These are phyloP conservation scores for Geotrichum restrictum DNA, from an alignment of 1,139 yeast genomes.

Conservation along the genomic window DNA sequence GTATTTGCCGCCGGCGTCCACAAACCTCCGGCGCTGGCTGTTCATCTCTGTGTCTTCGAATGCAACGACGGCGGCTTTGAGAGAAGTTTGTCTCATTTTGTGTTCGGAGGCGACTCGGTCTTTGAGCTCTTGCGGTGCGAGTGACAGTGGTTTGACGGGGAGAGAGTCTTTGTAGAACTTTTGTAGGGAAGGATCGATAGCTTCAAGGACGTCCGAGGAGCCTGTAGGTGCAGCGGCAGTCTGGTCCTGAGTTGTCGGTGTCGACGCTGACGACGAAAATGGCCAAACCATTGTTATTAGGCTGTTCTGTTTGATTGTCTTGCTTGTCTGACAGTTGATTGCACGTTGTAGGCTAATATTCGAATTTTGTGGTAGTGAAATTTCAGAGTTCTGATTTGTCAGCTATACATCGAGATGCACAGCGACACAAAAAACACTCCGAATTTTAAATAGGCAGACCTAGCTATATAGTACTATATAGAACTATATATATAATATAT, in stretches of 20 bases:
- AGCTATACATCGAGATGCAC: too few relatives aligned
- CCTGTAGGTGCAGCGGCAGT: background rate
- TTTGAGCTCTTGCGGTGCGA: slow-evolving; percentile 19
- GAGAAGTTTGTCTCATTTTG: background rate
- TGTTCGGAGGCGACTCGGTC: slow-evolving; percentile 16
- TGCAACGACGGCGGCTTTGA: slow-evolving; percentile 10
- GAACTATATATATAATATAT: too few relatives aligned
- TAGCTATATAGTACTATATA: too few relatives aligned
- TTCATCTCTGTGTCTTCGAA: slow-evolving; percentile 18
- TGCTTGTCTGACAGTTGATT: background rate
- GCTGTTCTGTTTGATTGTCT: background rate
- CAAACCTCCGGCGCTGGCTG: slow-evolving; percentile 11
- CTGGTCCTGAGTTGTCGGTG: background rate
- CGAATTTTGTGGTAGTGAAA: too few relatives aligned
- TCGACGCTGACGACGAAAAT: slow-evolving; percentile 1
- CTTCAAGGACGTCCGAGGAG: slow-evolving; percentile 4
- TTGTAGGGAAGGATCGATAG: slow-evolving; percentile 16
- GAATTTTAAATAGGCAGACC: too few relatives aligned
- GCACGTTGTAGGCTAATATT: too few relatives aligned
- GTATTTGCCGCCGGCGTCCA: slow-evolving; percentile 14
- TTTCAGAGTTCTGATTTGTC: too few relatives aligned
- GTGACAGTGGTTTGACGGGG: slow-evolving; percentile 20
- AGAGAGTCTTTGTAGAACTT: slow-evolving; percentile 18
- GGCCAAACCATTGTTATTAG: slow-evolving; percentile 21
- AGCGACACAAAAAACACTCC: too few relatives aligned